These are phyloP conservation scores for Cutaneotrichosporon mucoides DNA, from an alignment of 1,284 basidiomycete species.

Conservation along the genomic window DNA sequence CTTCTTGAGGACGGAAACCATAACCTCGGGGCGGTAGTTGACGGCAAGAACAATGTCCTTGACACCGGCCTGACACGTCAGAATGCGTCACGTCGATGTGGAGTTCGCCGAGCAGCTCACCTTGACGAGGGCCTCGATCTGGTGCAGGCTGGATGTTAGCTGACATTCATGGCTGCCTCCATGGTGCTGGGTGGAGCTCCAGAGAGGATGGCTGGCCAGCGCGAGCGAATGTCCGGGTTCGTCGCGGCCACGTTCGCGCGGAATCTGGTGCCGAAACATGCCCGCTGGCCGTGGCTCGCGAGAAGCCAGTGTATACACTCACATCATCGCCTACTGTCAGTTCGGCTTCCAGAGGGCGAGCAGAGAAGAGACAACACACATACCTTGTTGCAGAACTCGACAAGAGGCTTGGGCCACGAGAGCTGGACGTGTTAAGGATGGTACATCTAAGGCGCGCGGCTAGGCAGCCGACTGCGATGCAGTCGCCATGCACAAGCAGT, in stretches of 20 bases:
- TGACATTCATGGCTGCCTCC: not conserved
- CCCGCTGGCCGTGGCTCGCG: no score
- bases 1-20: constrained; percentile 55
- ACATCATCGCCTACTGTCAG: constrained; percentile 47
- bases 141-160: constrained; percentile 48
- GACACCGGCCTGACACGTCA: constrained; percentile 51
- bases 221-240: not conserved
- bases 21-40: constrained; percentile 56
- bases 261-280: not conserved
- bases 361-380: constrained; percentile 46
- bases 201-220: not conserved
- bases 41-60: constrained; percentile 56
- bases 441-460: not conserved
- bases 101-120: constrained; percentile 26
- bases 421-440: constrained; percentile 22
- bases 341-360: not conserved
- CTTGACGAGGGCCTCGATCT: constrained; percentile 56
- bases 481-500: not conserved
- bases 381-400: constrained; percentile 54
- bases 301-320: constrained; percentile 14
- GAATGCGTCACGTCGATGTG: not conserved
- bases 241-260: not conserved
- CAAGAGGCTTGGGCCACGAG: constrained; percentile 54
- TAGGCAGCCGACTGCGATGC: not conserved
- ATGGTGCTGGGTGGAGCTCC: not conserved